A percentile compares a stretch with the other conserved stretches of the same genome.
Evolutionary conservation across 2,329 filamentous ascomycete genomes (phyloP).

Genomic region (Aspergillus alliaceus): DNA sequence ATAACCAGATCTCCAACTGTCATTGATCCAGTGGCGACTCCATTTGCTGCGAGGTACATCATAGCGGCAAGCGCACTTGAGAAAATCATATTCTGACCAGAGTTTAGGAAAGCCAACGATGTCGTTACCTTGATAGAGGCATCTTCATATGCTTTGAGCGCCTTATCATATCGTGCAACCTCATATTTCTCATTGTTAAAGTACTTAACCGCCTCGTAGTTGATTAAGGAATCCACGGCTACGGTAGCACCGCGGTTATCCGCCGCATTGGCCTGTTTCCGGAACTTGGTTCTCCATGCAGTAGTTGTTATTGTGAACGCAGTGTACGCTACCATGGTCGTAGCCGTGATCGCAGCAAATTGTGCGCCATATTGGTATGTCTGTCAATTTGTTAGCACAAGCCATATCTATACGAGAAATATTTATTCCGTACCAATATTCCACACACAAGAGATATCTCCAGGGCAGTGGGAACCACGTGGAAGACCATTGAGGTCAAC

Average conservation of each 20-base stretch:
- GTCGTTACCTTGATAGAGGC: conserved; percentile 97
- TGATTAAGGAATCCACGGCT: conserved; percentile 94
- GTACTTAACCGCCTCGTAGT: conserved; percentile 99
- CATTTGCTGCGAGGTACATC: conserved; percentile 96
- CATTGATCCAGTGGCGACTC: conserved; percentile 75
- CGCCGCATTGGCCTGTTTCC: conserved; percentile 90
- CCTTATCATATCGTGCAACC: conserved; percentile 83
- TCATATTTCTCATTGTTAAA: conserved; percentile 99
- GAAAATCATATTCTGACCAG: conserved; percentile 95
- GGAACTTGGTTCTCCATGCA: conserved; percentile 94
- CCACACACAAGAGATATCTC: conserved; percentile 96
- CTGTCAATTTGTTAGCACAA: conserved; percentile 33
- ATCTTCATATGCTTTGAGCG: conserved; percentile 81
- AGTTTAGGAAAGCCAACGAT: conserved; percentile 88
- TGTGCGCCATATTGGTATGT: conserved; percentile 92
- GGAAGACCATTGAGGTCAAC: conserved; percentile 97
- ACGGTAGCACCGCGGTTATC: conserved; percentile 95
- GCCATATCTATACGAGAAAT: background rate
- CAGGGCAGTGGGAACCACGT: conserved; percentile 87
- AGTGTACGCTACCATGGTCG: conserved; percentile 91
- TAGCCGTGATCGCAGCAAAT: conserved; percentile 85
- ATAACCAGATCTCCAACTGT: conserved; percentile 97
- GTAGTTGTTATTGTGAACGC: conserved; percentile 98
- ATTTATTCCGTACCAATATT: conserved; percentile 61
- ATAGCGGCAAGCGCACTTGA: conserved; percentile 89